phyloP scores from a whole-genome alignment of 805 yeast genomes.

The Candida easanensis region DNA sequence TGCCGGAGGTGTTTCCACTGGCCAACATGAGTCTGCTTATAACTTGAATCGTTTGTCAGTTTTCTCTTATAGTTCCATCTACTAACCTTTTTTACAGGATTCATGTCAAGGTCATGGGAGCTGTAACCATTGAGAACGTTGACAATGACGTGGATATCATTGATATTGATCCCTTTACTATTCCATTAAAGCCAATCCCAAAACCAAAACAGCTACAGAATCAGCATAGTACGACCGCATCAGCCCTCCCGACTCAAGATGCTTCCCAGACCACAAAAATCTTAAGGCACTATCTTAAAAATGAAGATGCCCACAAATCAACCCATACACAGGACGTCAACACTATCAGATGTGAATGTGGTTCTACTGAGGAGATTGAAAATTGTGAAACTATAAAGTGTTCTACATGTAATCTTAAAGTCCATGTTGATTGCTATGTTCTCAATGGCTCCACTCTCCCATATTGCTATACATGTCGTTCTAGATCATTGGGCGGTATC shows the following conservation, averaged over 20 bases:
- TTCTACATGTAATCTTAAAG: slow-evolving; percentile 27
- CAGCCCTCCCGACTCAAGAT: slow-evolving; percentile 11
- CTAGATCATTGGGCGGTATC: slow-evolving; percentile 18
- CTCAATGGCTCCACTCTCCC: slow-evolving; percentile 8
- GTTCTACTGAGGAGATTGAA: slow-evolving; percentile 23
- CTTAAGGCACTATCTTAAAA: slow-evolving; percentile 28
- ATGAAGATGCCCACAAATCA: slow-evolving; percentile 20
- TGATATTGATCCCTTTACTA: slow-evolving; percentile 24
- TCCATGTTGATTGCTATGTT: slow-evolving; percentile 38
- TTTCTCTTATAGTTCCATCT: background rate
- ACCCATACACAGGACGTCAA: slow-evolving; percentile 31
- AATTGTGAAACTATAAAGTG: slow-evolving; percentile 24
- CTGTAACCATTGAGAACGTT: slow-evolving; percentile 18
- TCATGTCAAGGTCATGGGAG: slow-evolving; percentile 30
- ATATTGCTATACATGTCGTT: slow-evolving; percentile 29
- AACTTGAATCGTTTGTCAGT: background rate
- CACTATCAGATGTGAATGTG: slow-evolving; percentile 27
- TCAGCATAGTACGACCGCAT: no score
- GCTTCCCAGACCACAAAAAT: slow-evolving; percentile 34
- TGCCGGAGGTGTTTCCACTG: slow-evolving; percentile 33
- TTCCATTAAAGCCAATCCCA: slow-evolving; percentile 3
- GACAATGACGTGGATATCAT: slow-evolving; percentile 2
- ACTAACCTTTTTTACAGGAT: slow-evolving; percentile 16
- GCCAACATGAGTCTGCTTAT: slow-evolving; percentile 25
- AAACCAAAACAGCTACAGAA: no score